Conservation (phyloP, 2,329 filamentous ascomycete genomes). For the Fusarium keratoplasticum region DNA sequence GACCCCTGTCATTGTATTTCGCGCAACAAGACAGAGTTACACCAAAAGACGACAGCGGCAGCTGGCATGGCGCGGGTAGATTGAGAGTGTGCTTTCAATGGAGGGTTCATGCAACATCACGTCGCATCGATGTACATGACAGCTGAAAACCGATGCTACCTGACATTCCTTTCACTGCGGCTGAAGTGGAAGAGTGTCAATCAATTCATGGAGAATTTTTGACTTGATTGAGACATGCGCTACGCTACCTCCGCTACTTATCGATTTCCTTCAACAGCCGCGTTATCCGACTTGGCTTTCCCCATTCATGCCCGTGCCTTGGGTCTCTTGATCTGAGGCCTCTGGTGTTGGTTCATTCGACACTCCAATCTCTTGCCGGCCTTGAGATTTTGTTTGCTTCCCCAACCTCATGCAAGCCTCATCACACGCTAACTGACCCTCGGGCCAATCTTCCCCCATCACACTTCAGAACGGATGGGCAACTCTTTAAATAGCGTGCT, state of each 20-base stretch:
- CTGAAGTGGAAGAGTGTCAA: background rate
- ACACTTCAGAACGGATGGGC: background rate
- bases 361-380: background rate
- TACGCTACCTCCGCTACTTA: background rate
- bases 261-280: background rate
- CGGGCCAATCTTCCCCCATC: background rate
- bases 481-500: background rate
- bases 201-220: background rate
- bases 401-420: background rate
- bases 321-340: background rate
- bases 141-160: background rate
- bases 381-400: background rate
- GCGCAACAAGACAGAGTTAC: background rate
- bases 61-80: background rate
- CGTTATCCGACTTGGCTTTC: background rate
- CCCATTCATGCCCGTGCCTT: background rate
- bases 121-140: background rate
- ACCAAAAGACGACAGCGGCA: background rate
- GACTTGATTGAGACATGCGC: background rate
- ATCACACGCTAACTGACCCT: background rate
- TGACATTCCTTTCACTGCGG: background rate
- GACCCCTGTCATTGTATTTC: background rate
- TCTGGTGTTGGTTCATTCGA: background rate
- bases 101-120: background rate
- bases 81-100: background rate